Evolutionary conservation across 73 alveolate species (phyloP).

Genomic region (Paramecium caudatum): DNA sequence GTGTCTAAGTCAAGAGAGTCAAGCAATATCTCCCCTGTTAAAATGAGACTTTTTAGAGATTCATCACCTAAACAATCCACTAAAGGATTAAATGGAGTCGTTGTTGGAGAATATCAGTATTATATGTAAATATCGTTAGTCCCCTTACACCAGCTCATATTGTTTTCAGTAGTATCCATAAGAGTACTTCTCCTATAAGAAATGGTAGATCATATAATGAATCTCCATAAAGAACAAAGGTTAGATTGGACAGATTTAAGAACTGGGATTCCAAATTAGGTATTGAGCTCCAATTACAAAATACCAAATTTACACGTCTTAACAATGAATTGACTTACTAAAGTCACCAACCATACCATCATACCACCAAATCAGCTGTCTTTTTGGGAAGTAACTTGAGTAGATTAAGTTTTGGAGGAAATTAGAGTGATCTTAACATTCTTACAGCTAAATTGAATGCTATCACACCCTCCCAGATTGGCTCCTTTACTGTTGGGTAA

Average conservation of each 20-base stretch:
- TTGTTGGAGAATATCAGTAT: slow-evolving; percentile 61
- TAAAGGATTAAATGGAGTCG: slow-evolving; percentile 30
- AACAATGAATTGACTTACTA: slow-evolving; percentile 28
- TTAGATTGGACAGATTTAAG: slow-evolving; percentile 28
- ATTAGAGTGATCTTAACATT: not conserved
- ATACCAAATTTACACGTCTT: not conserved
- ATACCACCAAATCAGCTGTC: not conserved
- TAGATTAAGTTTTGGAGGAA: slow-evolving; percentile 24
- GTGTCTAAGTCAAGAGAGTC: slow-evolving; percentile 13
- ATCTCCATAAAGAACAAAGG: slow-evolving; percentile 54
- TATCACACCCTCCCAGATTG: slow-evolving; percentile 30
- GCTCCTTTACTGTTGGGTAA: slow-evolving; percentile 48
- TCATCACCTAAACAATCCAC: slow-evolving; percentile 9
- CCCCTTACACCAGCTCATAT: slow-evolving; percentile 29
- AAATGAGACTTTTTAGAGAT: slow-evolving; percentile 58
- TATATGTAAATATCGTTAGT: not conserved
- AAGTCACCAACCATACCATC: slow-evolving; percentile 5
- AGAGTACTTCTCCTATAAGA: slow-evolving; percentile 50
- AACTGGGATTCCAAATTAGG: slow-evolving; percentile 60
- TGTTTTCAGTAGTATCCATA: slow-evolving; percentile 44
- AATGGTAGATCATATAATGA: slow-evolving; percentile 22
- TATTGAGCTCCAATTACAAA: slow-evolving; percentile 23
- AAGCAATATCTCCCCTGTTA: slow-evolving; percentile 25
- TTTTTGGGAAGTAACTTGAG: slow-evolving; percentile 18
- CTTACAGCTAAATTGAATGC: slow-evolving; percentile 49